A percentile compares a stretch with the other conserved stretches of the same genome.
Conservation (phyloP, 768 basidiomycete species). For the Chlorophyllum brunneum region DNA sequence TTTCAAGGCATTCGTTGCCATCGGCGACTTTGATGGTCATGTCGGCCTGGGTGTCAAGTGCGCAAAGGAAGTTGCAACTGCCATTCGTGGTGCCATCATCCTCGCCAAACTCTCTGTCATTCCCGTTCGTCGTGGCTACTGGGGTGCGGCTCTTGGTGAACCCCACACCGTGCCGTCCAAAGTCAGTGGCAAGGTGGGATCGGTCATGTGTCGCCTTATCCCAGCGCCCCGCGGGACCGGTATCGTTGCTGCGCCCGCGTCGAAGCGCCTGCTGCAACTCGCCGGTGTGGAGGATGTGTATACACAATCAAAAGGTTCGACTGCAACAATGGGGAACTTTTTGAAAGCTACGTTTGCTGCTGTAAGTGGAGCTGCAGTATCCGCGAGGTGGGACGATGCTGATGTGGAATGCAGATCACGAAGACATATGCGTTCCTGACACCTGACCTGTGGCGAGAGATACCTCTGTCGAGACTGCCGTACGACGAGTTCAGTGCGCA, state of each 20-base stretch:
- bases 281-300: conserved; percentile 98
- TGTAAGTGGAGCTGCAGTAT: conserved; percentile 47
- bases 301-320: conserved; percentile 97
- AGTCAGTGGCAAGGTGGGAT: conserved; percentile 97
- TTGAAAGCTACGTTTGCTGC: conserved; percentile 95
- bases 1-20: conserved; percentile 99
- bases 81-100: conserved; percentile 99
- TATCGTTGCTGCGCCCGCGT: conserved; percentile 98
- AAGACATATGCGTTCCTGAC: conserved; percentile 99
- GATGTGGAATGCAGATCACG: conserved; percentile 60
- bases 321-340: conserved; percentile 99
- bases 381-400: neutral
- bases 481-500: conserved; percentile 96
- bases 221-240: conserved; percentile 98
- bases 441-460: conserved; percentile 96
- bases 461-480: conserved; percentile 82
- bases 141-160: conserved; percentile 98
- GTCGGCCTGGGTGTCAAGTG: conserved; percentile 99
- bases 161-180: conserved; percentile 99
- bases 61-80: conserved; percentile 99
- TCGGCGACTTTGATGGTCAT: conserved; percentile 98
- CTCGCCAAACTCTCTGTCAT: conserved; percentile 97
- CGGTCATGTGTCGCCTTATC: conserved; percentile 98
- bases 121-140: conserved; percentile 98
- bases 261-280: conserved; percentile 93